Percentiles rank a stretch among this genome's conserved stretches.
phyloP scores from a whole-genome alignment of 176 grass and related monocot genomes.

The Hsuehochloa calcarea region DNA sequence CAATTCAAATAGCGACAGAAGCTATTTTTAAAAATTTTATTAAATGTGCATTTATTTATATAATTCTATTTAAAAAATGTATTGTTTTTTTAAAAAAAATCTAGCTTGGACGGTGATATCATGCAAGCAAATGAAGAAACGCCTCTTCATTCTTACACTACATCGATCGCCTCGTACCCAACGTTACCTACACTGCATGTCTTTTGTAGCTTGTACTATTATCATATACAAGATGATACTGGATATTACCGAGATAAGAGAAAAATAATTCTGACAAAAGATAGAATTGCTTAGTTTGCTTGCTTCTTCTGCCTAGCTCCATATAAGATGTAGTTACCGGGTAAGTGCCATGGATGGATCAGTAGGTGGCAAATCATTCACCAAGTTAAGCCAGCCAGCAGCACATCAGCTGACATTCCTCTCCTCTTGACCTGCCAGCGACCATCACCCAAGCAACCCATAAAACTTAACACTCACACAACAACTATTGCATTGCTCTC shows the following conservation, averaged over 20 bases:
- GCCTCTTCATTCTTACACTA: background rate
- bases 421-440: constrained; percentile 26
- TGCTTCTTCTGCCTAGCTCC: constrained; percentile 21
- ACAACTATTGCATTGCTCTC: constrained; percentile 30
- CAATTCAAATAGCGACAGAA: too few species aligned
- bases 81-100: too few species aligned
- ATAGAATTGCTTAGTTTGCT: background rate
- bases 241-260: background rate
- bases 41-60: too few species aligned
- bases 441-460: background rate
- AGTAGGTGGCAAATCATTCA: constrained; percentile 44
- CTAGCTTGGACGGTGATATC: constrained; percentile 34
- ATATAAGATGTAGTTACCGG: background rate
- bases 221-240: background rate
- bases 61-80: too few species aligned
- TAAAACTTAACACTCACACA: background rate
- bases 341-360: background rate
- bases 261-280: background rate
- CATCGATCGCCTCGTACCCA: background rate
- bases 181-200: background rate
- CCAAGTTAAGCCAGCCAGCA: background rate
- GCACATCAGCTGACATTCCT: constrained; percentile 18
- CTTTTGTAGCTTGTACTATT: background rate
- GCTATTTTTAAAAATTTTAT: too few species aligned
- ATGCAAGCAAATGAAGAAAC: constrained; percentile 17